Evolutionary conservation across 2,329 filamentous ascomycete genomes (phyloP), one percentile per base, ranked within the genome.

Genomic region (Trichophyton rubrum): DNA sequence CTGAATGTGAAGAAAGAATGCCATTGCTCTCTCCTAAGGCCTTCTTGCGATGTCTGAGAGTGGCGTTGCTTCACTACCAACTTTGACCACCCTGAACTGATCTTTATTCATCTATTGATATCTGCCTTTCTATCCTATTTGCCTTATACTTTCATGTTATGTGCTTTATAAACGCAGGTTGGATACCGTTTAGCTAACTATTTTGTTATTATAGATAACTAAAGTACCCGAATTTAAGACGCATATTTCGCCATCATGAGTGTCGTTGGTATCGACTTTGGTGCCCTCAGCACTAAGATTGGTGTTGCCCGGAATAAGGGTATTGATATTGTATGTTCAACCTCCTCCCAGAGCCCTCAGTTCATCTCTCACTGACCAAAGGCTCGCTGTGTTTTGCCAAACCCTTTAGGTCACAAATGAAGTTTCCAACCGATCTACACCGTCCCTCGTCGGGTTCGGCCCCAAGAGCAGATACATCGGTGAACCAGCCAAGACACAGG

Each of bases 241-340:
- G 15, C 3, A 35, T n/a, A 17, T 56, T 20, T 24, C 59, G 59
- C 63, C 72, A 80, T 68, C 70, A 84, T 84, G 81, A 80, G 77
- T 75, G 82, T 83, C 72, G 81, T 85, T 70, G 90, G 90, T 78
- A 85, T 95, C 77, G 92, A 97, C 84, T 87, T 97, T 79, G 92
- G 92, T 80, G 90, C 90, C 68, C 85, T 95, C 75, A 96, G 95
- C 84, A 96, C 92, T 75, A 91, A 95, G 73, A 88, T 97, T 78
- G 92, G 92, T 75, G 92, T 97, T 77, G 93, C 93, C 74, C 86
- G 93, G 76, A 97, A 97, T 79, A 91, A 95, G 75, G 93, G 93
- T 79, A 93, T 99, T 76, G 93, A 99, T 82, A 93, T 99, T 75
- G 90, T 96, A 83, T 74, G 90, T 93, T 59, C 30, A 8, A 9